Conservation (phyloP, 1,284 basidiomycete species). For the Tylopilus sp. region DNA sequence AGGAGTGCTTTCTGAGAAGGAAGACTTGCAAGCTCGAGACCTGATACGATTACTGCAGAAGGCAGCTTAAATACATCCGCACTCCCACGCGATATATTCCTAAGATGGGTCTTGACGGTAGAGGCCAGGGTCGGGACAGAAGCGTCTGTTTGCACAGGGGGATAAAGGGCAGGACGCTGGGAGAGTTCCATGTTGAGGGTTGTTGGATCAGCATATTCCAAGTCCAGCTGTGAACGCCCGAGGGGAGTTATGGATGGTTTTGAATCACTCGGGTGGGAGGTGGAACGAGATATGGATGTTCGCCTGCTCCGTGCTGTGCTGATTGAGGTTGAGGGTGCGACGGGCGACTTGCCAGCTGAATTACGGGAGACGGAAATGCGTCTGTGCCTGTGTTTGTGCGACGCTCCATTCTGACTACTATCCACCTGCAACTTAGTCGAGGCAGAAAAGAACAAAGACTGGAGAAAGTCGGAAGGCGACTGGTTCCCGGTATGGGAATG, state of each 20-base stretch:
- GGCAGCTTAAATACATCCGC: constrained; percentile 54
- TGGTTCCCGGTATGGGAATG: constrained; percentile 38
- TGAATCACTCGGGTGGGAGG: constrained; percentile 30
- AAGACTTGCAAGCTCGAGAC: constrained; percentile 69
- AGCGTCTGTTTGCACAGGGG: constrained; percentile 25
- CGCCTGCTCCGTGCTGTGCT: constrained; percentile 36
- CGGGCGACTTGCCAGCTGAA: constrained; percentile 27
- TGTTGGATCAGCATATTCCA: constrained; percentile 22
- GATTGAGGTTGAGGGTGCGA: constrained; percentile 26
- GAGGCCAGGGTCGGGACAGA: constrained; percentile 37
- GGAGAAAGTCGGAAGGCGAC: constrained; percentile 57
- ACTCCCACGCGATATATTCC: constrained; percentile 26
- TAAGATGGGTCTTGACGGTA: constrained; percentile 27
- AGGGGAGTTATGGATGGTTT: constrained; percentile 27
- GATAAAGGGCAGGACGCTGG: constrained; percentile 19
- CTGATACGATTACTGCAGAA: constrained; percentile 73
- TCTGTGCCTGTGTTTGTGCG: constrained; percentile 37
- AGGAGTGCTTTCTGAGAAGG: constrained; percentile 71
- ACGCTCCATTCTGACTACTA: constrained; percentile 25
- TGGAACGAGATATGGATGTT: constrained; percentile 37
- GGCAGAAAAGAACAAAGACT: constrained; percentile 62
- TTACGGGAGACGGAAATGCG: constrained; percentile 40
- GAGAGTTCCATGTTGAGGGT: constrained; percentile 10
- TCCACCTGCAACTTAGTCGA: constrained; percentile 42
- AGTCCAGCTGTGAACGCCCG: constrained; percentile 24